Base-by-base conservation (phyloP, 306 rosid species). In the Ziziphus jujuba region DNA sequence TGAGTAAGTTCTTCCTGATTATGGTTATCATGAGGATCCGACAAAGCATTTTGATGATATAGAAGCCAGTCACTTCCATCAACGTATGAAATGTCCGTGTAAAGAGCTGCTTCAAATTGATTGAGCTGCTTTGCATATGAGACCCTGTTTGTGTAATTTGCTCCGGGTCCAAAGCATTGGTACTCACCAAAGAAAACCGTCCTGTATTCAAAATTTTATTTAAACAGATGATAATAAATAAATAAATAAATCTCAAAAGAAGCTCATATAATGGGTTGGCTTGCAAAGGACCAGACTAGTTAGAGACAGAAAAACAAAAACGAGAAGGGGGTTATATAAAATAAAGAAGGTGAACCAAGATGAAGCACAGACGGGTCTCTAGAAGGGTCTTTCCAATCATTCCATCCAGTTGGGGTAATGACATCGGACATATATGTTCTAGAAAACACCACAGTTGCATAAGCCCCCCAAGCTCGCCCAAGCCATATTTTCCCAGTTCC, bases 401-500 rank as follows among this genome's bases (percentile, higher is more conserved):
- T 82, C 95, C 98, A 92, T 52, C 92, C 98, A 3, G 79, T 80
- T 0, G 82, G 50, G 65, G 89, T 79, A 0, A 92, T 79, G 1
- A 87, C 85, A 34, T 84, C 83, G 34, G 90, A 79, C 96, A 92
- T 87, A 68, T 50, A 79, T 0, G 96, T 85, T 20, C 5, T 77
- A 5, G 87, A 84, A 75, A 89, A 87, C 33, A 92, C 74, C 0
- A 83, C 95, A 5, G 89, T 77, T 43, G 96, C 89, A 51, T 12
- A 85, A 15, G 81, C 0, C 24, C 96, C 89, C 98, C 96, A 89
- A 2, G 98, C 95, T 79, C 98, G 73, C 9, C 96, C 95, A 20
- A 89, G 96, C 96, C 92, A 92, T 50, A 87, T 89, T 70, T 69
- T 85, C 15, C 98, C 96, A 43, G 70, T 83, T 14, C 98, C 98